Evolutionary conservation across 108 stramenopile species (phyloP).

Genomic region (Skeletonema potamos): DNA sequence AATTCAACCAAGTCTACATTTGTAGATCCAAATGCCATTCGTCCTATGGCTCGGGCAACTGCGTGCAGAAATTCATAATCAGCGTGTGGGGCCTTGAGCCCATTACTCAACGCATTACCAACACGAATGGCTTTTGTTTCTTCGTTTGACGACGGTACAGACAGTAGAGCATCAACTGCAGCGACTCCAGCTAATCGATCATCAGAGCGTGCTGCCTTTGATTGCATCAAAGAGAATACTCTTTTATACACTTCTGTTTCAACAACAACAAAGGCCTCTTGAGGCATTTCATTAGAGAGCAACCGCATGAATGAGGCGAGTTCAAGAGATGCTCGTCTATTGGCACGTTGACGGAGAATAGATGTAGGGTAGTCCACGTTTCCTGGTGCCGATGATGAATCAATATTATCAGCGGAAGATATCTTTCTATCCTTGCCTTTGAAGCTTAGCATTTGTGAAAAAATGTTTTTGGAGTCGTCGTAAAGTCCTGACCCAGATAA

Average conservation of each 20-base stretch:
- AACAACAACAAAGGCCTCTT: conserved; percentile 75
- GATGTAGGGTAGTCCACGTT: conserved; percentile 54
- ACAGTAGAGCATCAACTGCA: conserved; percentile 76
- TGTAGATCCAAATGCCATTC: conserved; percentile 80
- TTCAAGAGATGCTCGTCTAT: conserved; percentile 68
- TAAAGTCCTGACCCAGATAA: conserved; percentile 57
- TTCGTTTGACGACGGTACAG: conserved; percentile 84
- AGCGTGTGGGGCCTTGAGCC: conserved; percentile 58
- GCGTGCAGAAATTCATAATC: conserved; percentile 86
- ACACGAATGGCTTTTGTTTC: conserved; percentile 91
- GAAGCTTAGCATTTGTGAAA: conserved; percentile 12
- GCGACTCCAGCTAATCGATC: conserved; percentile 82
- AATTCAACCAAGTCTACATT: conserved; percentile 93
- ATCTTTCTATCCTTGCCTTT: neutral
- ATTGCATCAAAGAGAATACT: conserved; percentile 79
- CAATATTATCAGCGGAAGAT: neutral
- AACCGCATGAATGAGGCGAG: conserved; percentile 73
- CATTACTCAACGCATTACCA: conserved; percentile 84
- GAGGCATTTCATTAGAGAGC: conserved; percentile 82
- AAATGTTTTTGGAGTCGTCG: conserved; percentile 23
- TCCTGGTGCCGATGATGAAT: neutral
- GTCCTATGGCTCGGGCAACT: conserved; percentile 85
- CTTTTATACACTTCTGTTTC: conserved; percentile 79
- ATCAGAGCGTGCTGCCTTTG: conserved; percentile 39
- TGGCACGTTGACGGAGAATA: conserved; percentile 59